phyloP scores from a whole-genome alignment of 768 basidiomycete genomes.

The Austroboletus eburneus region DNA sequence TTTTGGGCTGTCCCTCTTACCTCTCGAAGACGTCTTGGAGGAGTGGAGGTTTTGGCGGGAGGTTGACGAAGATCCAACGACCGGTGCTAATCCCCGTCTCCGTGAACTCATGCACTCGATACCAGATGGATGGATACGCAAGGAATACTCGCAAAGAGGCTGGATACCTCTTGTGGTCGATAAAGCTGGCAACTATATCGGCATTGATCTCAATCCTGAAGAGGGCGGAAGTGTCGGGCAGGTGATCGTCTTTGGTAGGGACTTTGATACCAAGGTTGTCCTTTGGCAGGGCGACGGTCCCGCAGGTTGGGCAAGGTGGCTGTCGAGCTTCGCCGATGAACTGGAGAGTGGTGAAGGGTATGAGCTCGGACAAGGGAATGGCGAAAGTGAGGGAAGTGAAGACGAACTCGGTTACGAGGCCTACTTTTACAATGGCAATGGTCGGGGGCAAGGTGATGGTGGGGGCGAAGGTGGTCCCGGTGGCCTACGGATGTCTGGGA shows the following conservation, averaged over 20 bases:
- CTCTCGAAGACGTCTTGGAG: conserved; percentile 87
- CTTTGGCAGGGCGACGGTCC: conserved; percentile 88
- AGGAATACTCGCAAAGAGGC: conserved; percentile 87
- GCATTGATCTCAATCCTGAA: conserved; percentile 88
- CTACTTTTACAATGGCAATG: conserved; percentile 81
- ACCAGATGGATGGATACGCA: conserved; percentile 85
- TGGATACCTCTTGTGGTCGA: conserved; percentile 97
- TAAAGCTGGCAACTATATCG: conserved; percentile 94
- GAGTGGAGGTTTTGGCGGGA: conserved; percentile 98
- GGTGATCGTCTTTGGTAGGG: conserved; percentile 97
- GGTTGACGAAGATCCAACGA: conserved; percentile 83
- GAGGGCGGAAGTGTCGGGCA: conserved; percentile 77
- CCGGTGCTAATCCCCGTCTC: conserved; percentile 74
- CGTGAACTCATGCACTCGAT: conserved; percentile 81
- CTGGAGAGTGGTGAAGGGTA: conserved; percentile 87
- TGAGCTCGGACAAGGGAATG: conserved; percentile 58
- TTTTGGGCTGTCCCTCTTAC: conserved; percentile 90
- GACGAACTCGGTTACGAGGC: conserved; percentile 83
- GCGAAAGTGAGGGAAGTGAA: conserved; percentile 71
- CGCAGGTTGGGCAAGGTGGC: conserved; percentile 93
- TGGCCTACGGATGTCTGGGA: conserved; percentile 72
- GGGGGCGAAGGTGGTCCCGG: conserved; percentile 70
- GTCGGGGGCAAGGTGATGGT: conserved; percentile 73
- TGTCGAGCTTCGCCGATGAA: conserved; percentile 88
- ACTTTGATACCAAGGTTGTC: conserved; percentile 97